Evolutionary conservation across 352 stramenopile species (phyloP).

Genomic region (Globisporangium solare): DNA sequence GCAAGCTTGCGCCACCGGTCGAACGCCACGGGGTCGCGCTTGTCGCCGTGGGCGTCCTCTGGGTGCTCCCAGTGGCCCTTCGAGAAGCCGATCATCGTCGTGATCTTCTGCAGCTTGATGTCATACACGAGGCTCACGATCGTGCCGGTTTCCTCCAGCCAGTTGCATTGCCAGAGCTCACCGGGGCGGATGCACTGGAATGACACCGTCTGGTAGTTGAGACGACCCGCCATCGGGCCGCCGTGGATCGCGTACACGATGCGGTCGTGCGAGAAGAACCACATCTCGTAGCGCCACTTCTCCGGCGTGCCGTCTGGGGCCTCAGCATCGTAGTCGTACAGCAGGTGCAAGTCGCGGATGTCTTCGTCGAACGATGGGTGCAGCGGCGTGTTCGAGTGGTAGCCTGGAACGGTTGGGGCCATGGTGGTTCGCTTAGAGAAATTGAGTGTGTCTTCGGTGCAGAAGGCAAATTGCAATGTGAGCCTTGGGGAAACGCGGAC

Average conservation of each 20-base stretch:
- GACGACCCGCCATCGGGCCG: slow-evolving; percentile 27
- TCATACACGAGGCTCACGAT: slow-evolving; percentile 51
- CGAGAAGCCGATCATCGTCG: slow-evolving; percentile 49
- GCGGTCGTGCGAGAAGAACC: slow-evolving; percentile 51
- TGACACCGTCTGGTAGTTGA: no score
- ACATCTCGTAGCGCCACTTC: slow-evolving; percentile 65
- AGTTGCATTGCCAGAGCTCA: no score
- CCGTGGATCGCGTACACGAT: slow-evolving; percentile 60
- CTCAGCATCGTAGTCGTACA: slow-evolving; percentile 54
- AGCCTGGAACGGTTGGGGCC: slow-evolving; percentile 33
- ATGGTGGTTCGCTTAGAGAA: slow-evolving; percentile 12
- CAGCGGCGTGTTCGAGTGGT: slow-evolving; percentile 51
- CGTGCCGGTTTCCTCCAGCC: slow-evolving; percentile 24
- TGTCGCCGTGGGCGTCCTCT: slow-evolving; percentile 44
- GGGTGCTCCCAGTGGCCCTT: slow-evolving; percentile 53
- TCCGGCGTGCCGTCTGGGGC: slow-evolving; percentile 32
- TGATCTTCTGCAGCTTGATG: slow-evolving; percentile 44
- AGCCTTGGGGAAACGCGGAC: no score
- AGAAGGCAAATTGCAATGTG: no score
- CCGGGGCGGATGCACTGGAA: no score
- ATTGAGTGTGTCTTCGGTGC: no score
- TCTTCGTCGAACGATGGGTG: slow-evolving; percentile 52
- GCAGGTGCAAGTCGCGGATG: slow-evolving; percentile 15
- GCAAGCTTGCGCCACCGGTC: no score
- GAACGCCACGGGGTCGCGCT: slow-evolving; percentile 51